Percentiles rank a stretch among this genome's conserved stretches.
Conservation (phyloP, 768 basidiomycete genomes). For the Tulasnella sp. region DNA sequence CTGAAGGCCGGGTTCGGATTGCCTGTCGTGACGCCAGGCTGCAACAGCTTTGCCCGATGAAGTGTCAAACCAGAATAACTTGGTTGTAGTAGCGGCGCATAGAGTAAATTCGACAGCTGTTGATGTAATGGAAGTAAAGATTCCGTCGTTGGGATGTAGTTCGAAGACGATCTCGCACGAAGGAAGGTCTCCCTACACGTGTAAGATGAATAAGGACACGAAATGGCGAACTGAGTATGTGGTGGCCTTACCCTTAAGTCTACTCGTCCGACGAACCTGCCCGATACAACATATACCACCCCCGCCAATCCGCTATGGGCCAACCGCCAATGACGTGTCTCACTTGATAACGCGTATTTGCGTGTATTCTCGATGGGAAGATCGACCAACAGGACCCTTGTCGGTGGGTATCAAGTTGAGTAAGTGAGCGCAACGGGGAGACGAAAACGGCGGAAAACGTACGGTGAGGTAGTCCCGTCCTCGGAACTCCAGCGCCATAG, state of each 20-base stretch:
- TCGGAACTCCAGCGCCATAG: not conserved
- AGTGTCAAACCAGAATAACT: not conserved
- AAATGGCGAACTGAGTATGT: not conserved
- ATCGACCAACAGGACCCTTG: not conserved
- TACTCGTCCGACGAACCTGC: not conserved
- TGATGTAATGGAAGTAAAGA: not conserved
- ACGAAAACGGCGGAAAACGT: not conserved
- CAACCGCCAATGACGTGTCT: not conserved
- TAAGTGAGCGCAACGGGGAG: not conserved
- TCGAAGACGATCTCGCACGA: slow-evolving; percentile 1
- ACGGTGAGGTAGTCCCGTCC: not conserved
- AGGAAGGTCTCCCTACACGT: not conserved
- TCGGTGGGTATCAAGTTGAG: not conserved
- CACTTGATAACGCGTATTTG: not conserved
- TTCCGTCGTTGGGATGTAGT: slow-evolving; percentile 12
- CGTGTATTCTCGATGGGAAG: not conserved
- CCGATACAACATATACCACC: not conserved
- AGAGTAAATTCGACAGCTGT: not conserved
- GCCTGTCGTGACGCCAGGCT: slow-evolving; percentile 5
- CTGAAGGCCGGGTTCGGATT: not conserved
- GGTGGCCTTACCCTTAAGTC: not conserved
- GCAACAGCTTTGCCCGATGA: not conserved
- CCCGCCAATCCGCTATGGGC: not conserved
- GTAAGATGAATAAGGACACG: not conserved
- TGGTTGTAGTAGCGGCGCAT: slow-evolving; percentile 1